Base-by-base conservation (phyloP, 169 alveolate genomes). In the Plasmodium falciparum region DNA sequence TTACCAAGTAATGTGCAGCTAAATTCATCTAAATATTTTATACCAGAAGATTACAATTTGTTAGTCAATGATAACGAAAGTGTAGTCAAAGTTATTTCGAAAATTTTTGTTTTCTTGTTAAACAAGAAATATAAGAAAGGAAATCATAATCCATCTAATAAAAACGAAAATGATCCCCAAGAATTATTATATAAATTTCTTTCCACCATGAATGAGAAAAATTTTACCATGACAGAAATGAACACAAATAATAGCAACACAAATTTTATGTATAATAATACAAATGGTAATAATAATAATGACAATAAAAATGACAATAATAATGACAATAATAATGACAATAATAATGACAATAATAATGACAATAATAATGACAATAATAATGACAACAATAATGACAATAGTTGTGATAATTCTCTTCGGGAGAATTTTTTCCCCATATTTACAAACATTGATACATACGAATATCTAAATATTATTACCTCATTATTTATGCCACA, bases 401-500 rank as follows among this genome's bases (percentile, higher is more conserved):
- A 33, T 33, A 6, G 4, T 33, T 4, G 5, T 33, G 8, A 33
- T 33, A 33, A 33, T 33, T 33, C 7, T 33, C 45, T 33, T 33
- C 2, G 7, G 45, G 26, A 15, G 9, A 47, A 12, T 7, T 17
- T 49, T 13, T 39, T 61, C 24, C 39, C 58, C 62, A 22, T 80
- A 6, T 80, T 80, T 56, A 63, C 67, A 39, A 72, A 80, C 29
- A 22, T 67, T 9, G 90, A 80, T 26, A 80, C 73, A 3, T 65
- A 80, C 39, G 90, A 54, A 54, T 80, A 63, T 29, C 11, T 80
- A 56, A 80, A 80, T 63, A 26, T 80, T 29, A 80, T 80, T 33
- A 80, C 80, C n/a, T 80, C 83, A 43, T 63, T 80, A 24, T 80
- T 80, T 26, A 80, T 80, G 63, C 90, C 90, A n/a, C 90, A 80